Percentiles rank a stretch among this genome's conserved stretches.
Conservation (phyloP, 2,329 filamentous ascomycete species). For the Epicoccum sorghinum region DNA sequence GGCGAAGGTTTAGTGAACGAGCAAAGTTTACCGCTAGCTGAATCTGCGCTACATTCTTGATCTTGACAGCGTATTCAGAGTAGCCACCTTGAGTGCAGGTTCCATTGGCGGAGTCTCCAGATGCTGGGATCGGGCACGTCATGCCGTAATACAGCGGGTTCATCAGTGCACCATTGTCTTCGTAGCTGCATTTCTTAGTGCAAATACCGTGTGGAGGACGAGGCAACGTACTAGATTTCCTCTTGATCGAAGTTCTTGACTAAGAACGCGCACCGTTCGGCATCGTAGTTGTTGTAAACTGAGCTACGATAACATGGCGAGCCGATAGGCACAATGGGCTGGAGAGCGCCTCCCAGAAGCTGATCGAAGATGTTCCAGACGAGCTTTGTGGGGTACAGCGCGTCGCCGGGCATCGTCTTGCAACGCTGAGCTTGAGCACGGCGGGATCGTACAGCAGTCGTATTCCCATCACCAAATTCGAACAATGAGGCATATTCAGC, state of each 20-base stretch:
- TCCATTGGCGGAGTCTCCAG: constrained; percentile 23
- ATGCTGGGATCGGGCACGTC: constrained; percentile 31
- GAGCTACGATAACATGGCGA: constrained; percentile 38
- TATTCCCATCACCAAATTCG: constrained; percentile 46
- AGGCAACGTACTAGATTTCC: constrained; percentile 27
- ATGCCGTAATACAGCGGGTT: constrained; percentile 38
- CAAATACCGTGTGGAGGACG: neutral
- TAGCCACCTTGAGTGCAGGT: constrained; percentile 41
- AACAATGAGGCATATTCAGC: constrained; percentile 30
- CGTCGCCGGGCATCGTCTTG: constrained; percentile 40
- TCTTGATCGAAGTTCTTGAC: constrained; percentile 23
- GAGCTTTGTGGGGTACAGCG: constrained; percentile 26
- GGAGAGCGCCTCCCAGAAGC: constrained; percentile 32
- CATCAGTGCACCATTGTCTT: constrained; percentile 35
- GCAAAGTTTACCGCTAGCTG: constrained; percentile 44
- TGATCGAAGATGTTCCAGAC: constrained; percentile 30
- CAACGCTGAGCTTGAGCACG: constrained; percentile 24
- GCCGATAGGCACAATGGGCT: constrained; percentile 35
- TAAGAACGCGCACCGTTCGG: constrained; percentile 29
- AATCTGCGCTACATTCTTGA: constrained; percentile 38
- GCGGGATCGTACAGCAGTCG: constrained; percentile 10
- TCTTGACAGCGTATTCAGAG: constrained; percentile 36
- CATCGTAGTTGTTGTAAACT: constrained; percentile 37
- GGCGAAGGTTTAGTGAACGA: constrained; percentile 36
- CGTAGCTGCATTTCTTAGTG: constrained; percentile 21